Percentiles rank a stretch among this genome's conserved stretches.
Conservation (phyloP, 139 green algal species). For the Micromonas commoda region DNA sequence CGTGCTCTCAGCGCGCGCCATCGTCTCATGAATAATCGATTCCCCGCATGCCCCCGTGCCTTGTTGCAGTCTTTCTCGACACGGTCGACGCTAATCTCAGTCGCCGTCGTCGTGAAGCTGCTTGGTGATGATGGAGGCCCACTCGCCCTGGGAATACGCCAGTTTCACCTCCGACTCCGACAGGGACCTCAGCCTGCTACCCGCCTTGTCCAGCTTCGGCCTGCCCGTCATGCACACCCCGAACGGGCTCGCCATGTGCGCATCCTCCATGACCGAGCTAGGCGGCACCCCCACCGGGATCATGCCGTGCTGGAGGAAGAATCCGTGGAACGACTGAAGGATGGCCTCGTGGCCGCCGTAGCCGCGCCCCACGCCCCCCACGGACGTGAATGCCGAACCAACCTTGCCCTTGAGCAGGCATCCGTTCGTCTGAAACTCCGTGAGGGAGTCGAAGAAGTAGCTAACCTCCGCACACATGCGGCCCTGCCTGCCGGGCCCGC, state of each 20-base stretch:
- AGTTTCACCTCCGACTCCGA: conserved; percentile 22
- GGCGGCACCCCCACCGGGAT: conserved; percentile 24
- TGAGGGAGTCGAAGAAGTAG: conserved; percentile 37
- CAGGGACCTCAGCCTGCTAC: not conserved
- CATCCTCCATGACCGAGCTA: conserved; percentile 16
- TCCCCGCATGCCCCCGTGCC: too few relatives aligned
- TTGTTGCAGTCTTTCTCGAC: too few relatives aligned
- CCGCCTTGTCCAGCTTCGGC: not conserved
- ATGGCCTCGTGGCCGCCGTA: conserved; percentile 42
- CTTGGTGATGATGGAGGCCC: conserved; percentile 22
- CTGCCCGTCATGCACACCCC: conserved; percentile 11
- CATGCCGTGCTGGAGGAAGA: conserved; percentile 45
- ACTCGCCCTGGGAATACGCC: conserved; percentile 29
- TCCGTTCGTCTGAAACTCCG: conserved; percentile 27
- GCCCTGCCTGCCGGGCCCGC: conserved; percentile 38
- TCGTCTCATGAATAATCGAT: too few relatives aligned
- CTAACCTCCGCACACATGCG: conserved; percentile 41
- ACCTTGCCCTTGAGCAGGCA: conserved; percentile 38
- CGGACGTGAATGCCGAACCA: conserved; percentile 41
- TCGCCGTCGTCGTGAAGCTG: conserved; percentile 27
- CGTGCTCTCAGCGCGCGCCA: too few relatives aligned
- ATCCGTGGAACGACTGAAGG: conserved; percentile 37
- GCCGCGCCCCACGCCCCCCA: conserved; percentile 32
- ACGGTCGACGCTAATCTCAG: too few relatives aligned
- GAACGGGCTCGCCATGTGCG: conserved; percentile 13